A percentile compares a stretch with the other conserved stretches of the same genome.
Conservation (phyloP, 176 grass and related monocot species). For the Thalia dealbata region DNA sequence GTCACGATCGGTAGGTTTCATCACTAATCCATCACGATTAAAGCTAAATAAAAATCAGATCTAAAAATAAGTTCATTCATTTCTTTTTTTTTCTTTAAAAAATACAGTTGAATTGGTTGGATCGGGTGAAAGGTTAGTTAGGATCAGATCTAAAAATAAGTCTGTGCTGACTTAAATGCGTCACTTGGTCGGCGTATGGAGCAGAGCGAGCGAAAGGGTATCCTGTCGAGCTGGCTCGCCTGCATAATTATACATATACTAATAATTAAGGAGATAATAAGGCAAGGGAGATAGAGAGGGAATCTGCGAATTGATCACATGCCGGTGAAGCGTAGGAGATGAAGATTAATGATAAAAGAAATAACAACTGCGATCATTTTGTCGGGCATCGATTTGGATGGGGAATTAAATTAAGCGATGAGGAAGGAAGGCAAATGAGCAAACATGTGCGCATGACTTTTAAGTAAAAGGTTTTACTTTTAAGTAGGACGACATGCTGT, state of each 20-base stretch:
- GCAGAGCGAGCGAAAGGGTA: slow-evolving; percentile 4
- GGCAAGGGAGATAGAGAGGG: slow-evolving; percentile 35
- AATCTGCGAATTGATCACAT: slow-evolving; percentile 44
- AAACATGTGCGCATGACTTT: slow-evolving; percentile 37
- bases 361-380: slow-evolving; percentile 37
- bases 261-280: slow-evolving; percentile 32
- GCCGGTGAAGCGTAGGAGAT: slow-evolving; percentile 31
- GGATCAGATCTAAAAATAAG: no score
- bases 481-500: slow-evolving; percentile 31
- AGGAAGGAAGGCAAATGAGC: slow-evolving; percentile 26
- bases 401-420: slow-evolving; percentile 36
- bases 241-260: slow-evolving; percentile 11
- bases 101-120: no score
- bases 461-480: slow-evolving; percentile 54
- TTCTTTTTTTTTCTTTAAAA: no score
- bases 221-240: neutral
- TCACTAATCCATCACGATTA: no score
- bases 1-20: no score
- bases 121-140: no score
- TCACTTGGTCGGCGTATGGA: neutral
- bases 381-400: slow-evolving; percentile 34
- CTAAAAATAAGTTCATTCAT: no score
- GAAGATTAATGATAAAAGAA: slow-evolving; percentile 50
- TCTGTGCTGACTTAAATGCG: no score
- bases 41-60: no score